A percentile compares a stretch with the other conserved stretches of the same genome.
These are phyloP conservation scores for Rhizodiscina lignyota DNA, from an alignment of 495 filamentous ascomycete genomes.

Conservation along the genomic window DNA sequence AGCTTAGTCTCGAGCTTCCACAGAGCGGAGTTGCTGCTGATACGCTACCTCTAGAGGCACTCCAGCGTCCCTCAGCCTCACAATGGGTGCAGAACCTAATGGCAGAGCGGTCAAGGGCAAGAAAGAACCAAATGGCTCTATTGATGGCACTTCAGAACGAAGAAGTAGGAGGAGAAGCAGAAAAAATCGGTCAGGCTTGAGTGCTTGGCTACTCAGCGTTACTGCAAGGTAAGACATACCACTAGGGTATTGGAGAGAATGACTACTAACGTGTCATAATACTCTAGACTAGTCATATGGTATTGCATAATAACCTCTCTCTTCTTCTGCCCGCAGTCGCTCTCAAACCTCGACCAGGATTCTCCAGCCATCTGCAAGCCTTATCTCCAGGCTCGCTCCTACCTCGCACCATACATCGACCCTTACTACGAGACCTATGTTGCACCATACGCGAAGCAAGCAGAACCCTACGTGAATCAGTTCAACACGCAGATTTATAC, in stretches of 20 bases:
- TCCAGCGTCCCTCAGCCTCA: no score
- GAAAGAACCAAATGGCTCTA: no score
- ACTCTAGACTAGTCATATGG: conserved; percentile 60
- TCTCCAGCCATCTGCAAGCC: conserved; percentile 75
- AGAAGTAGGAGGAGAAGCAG: no score
- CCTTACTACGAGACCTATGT: conserved; percentile 82
- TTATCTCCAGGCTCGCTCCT: conserved; percentile 53
- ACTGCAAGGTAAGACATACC: conserved; percentile 7
- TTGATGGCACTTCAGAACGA: no score
- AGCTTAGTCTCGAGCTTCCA: no score
- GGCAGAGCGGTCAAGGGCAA: no score
- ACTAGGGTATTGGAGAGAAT: not conserved
- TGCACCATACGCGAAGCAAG: conserved; percentile 63
- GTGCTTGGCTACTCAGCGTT: conserved; percentile 7
- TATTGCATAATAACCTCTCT: conserved; percentile 64
- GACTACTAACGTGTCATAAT: not conserved
- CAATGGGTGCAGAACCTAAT: no score
- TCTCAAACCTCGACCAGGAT: conserved; percentile 44
- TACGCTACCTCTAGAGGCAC: no score
- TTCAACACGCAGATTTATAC: conserved; percentile 50
- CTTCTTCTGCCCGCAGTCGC: conserved; percentile 63
- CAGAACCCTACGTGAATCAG: conserved; percentile 53
- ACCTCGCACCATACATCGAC: conserved; percentile 54
- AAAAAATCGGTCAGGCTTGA: no score
- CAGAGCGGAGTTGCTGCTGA: no score